Percentiles rank a stretch among this genome's conserved stretches.
These are phyloP conservation scores for Scutellaria baicalensis DNA, from an alignment of 257 asterid genomes.

Conservation along the genomic window DNA sequence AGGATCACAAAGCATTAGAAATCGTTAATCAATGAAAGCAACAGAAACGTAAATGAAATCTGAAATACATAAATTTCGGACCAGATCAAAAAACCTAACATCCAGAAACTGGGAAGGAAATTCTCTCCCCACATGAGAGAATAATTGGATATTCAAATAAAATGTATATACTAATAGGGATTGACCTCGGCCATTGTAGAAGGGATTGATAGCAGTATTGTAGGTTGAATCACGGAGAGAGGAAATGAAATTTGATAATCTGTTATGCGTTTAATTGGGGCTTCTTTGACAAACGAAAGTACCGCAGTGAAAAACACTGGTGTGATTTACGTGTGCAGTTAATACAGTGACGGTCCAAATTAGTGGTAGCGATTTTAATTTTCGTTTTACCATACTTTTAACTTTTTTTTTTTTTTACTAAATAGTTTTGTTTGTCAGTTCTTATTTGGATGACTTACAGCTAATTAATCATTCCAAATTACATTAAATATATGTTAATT, in stretches of 20 bases:
- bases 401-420: background rate
- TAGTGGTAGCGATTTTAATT: background rate
- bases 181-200: constrained; percentile 45
- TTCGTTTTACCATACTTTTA: background rate
- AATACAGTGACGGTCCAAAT: background rate
- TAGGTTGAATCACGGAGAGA: constrained; percentile 1
- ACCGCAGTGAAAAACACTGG: background rate
- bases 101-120: background rate
- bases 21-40: background rate
- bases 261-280: background rate
- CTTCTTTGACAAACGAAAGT: background rate
- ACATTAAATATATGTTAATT: too few relatives aligned
- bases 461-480: too few relatives aligned
- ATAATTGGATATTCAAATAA: background rate
- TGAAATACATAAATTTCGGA: background rate
- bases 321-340: background rate
- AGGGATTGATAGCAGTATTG: constrained; percentile 9
- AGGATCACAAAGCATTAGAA: background rate
- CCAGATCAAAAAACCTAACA: background rate
- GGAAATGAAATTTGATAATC: background rate
- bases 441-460: too few relatives aligned
- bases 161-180: background rate
- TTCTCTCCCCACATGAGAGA: background rate
- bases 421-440: too few relatives aligned
- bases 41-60: background rate